Base-by-base conservation (phyloP, 2,329 filamentous ascomycete species). In the Fusarium clavum region DNA sequence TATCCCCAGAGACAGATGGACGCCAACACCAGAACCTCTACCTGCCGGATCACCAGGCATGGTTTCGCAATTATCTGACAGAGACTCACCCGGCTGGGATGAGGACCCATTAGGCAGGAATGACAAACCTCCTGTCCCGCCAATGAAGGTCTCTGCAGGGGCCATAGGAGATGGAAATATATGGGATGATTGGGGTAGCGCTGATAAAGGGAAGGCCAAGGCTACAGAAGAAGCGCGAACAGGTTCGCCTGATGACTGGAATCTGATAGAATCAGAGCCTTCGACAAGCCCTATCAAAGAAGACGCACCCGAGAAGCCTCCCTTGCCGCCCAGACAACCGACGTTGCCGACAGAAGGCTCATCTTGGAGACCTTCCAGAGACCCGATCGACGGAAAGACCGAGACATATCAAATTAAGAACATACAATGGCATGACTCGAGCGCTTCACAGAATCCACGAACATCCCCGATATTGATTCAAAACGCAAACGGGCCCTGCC, bases 351-450 rank as follows among this genome's bases (percentile, higher is more conserved):
- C 72, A 32, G 73, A 73, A 43, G 73, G 75, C 6, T 78, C 77
- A 10, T 67, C 72, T 47, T 82, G 79, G 79, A 72, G 75, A 18
- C 81, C 82, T 0, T 81, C 84, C 1, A 79, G 83, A 34, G 78
- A 81, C 2, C 80, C 82, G 2, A 78, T 82, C 5, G 79, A 82
- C n/a, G 81, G 80, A 47, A 85, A 85, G 72, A 81, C 85, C 0
- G 94, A 98, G 79, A 96, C 94, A 1, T 98, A 99, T 75, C 92
- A 94, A 59, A 94, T 98, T 78, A 97, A 97, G 77, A 94, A 94
- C 64, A 91, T 98, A 67, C 90, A 88, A 65, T 98, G 95, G 94
- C 85, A 90, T 64, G 93, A 98, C 77, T 80, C 84, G 4, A 86
- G 78, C 13, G 83, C 86, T 0, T 78, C 84, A 2, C 84, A 87